Percentiles rank a stretch among this genome's conserved stretches.
phyloP scores from a whole-genome alignment of 2,329 filamentous ascomycete species.

The Beauveria medogensis region DNA sequence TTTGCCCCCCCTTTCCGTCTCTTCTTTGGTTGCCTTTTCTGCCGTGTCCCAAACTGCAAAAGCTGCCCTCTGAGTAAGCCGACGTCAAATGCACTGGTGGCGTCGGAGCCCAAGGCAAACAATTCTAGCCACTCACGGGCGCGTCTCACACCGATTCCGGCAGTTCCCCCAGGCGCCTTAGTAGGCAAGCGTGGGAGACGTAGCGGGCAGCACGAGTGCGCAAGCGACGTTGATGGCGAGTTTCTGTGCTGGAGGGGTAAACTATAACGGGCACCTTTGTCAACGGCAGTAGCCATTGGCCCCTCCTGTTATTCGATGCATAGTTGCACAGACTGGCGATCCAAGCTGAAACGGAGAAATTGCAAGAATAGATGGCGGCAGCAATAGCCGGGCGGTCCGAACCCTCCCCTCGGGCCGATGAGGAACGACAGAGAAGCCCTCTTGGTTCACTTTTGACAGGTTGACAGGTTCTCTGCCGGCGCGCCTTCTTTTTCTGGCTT shows the following conservation, averaged over 20 bases:
- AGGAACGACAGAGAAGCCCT: background rate
- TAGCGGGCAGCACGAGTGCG: too few species aligned
- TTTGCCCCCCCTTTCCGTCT: background rate
- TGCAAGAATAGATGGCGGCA: too few species aligned
- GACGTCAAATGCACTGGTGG: background rate
- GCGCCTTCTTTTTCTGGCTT: background rate
- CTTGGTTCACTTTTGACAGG: background rate
- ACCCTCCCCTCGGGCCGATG: too few species aligned
- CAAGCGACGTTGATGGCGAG: too few species aligned
- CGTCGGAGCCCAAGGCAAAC: background rate
- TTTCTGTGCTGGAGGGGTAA: background rate
- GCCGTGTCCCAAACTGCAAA: background rate
- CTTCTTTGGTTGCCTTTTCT: background rate
- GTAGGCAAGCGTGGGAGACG: too few species aligned
- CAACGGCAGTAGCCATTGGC: background rate
- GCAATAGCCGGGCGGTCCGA: too few species aligned
- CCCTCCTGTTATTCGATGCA: background rate
- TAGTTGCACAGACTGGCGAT: background rate
- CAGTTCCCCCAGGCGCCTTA: too few species aligned
- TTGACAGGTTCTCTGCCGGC: background rate
- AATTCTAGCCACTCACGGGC: background rate
- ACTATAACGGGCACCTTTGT: background rate
- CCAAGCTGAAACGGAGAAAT: background rate
- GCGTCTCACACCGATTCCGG: background rate
- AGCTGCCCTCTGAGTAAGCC: background rate